Percentiles rank a stretch among this genome's conserved stretches.
Evolutionary conservation across 2,329 filamentous ascomycete species (phyloP).

Genomic region (Shiraia sp.): DNA sequence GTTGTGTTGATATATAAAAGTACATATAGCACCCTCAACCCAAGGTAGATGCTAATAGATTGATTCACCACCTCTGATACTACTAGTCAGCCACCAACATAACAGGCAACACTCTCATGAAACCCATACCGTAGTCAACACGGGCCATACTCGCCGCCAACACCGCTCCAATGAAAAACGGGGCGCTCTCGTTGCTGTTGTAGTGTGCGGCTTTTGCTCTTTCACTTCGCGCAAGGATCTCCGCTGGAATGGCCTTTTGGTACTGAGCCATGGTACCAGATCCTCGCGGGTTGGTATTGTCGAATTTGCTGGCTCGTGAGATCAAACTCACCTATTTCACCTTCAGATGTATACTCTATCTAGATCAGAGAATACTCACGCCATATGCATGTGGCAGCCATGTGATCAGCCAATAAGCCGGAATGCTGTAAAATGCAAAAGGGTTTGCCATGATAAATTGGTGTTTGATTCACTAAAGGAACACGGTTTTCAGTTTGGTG

Average conservation of each 20-base stretch:
- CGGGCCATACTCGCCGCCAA: slow-evolving; percentile 47
- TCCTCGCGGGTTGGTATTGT: slow-evolving; percentile 50
- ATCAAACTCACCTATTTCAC: too few species aligned
- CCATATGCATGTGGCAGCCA: not conserved
- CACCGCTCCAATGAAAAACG: slow-evolving; percentile 50
- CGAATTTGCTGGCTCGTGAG: slow-evolving; percentile 26
- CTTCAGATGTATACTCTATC: too few species aligned
- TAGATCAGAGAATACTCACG: too few species aligned
- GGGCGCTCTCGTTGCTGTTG: slow-evolving; percentile 53
- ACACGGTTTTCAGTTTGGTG: too few species aligned
- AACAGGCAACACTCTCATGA: too few species aligned
- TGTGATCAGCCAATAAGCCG: too few species aligned
- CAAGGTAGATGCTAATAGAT: slow-evolving; percentile 17
- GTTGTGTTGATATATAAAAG: slow-evolving; percentile 25
- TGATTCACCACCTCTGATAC: slow-evolving; percentile 26
- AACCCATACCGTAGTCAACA: slow-evolving; percentile 4
- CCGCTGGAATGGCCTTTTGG: slow-evolving; percentile 35
- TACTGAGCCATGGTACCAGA: slow-evolving; percentile 29
- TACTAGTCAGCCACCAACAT: not conserved
- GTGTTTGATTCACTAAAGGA: too few species aligned
- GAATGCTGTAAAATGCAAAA: too few species aligned
- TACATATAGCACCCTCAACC: slow-evolving; percentile 23
- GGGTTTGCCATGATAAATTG: too few species aligned
- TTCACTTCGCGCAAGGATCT: slow-evolving; percentile 46
- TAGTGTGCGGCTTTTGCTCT: slow-evolving; percentile 50